Evolutionary conservation across 2,329 filamentous ascomycete genomes (phyloP), one percentile per base, ranked within the genome.

Genomic region (Alternaria rosae): DNA sequence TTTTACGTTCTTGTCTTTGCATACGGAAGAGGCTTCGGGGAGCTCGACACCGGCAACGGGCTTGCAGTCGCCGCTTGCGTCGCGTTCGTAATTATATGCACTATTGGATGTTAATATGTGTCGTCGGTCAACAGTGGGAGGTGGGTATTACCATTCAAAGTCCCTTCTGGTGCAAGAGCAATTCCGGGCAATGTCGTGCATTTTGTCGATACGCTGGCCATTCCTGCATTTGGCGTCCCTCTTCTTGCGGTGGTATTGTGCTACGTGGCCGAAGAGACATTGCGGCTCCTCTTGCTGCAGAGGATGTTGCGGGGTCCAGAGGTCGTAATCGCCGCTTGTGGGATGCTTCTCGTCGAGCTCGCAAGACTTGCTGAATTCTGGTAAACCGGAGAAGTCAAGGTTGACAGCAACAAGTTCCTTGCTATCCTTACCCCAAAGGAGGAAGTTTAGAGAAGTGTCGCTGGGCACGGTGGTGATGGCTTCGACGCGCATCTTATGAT

Each of bases 211-310:
- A 65, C 86, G 87, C 76, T 87, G 86, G 54, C 91, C 89, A 72
- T 97, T 97, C 84, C 89, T 97, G 83, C 95, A 99, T 50, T 90
- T 82, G 20, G 85, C 84, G 15, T 89, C 88, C n/a, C 85, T 80
- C 79, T 91, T 94, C 86, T 98, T 99, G 77, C 95, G 92, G 73
- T 97, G 88, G 74, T 97, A 99, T 74, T 92, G 87, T 28, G 94
- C 89, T 60, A 92, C 87, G 76, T 98, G 96, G 1, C 95, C 95
- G 74, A 99, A 99, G 3, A 99, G 85, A 79, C 95, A 99, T 69
- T 94, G 88, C 63, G 91, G 84, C 9, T 91, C 82, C 67, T 91
- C 73, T 87, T 93, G 88, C 66, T 93, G 85, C 62, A 90, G 82
- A 3, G 95, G 95, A 77, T 98, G 95, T 71, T 88, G 89, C 3